phyloP scores from a whole-genome alignment of 306 rosid species.

The Fragaria iinumae region DNA sequence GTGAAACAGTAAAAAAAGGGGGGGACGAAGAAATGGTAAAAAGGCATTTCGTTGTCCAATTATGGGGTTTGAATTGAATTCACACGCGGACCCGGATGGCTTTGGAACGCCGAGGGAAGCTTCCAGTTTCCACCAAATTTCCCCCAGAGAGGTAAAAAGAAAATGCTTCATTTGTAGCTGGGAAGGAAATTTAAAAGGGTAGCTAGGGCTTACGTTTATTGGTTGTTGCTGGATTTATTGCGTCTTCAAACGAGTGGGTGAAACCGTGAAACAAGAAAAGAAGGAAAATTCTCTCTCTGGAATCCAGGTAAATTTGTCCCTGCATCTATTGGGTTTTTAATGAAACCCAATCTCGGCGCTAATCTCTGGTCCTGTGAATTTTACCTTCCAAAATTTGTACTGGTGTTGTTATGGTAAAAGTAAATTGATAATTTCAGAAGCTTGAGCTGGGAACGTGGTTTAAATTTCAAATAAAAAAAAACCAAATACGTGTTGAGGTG shows the following conservation, averaged over 20 bases:
- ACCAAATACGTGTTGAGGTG: conserved; percentile 83
- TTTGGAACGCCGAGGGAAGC: conserved; percentile 8
- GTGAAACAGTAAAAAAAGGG: neutral
- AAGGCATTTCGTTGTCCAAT: neutral
- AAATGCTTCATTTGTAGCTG: conserved; percentile 3
- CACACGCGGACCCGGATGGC: conserved; percentile 21
- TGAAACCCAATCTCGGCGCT: neutral
- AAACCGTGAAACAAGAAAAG: neutral
- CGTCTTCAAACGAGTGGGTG: conserved; percentile 37
- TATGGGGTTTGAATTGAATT: neutral
- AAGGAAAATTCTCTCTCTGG: neutral
- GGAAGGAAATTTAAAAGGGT: conserved; percentile 12
- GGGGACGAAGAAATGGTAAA: conserved; percentile 3
- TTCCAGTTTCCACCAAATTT: conserved; percentile 26
- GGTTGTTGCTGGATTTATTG: conserved; percentile 35
- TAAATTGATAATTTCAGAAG: neutral
- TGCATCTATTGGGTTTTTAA: neutral
- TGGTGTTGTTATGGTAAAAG: conserved; percentile 3
- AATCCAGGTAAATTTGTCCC: neutral
- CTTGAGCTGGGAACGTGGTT: conserved; percentile 34
- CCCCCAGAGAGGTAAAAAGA: neutral
- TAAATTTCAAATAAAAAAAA: conserved; percentile 38
- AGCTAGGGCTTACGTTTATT: conserved; percentile 11
- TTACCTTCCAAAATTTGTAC: neutral
- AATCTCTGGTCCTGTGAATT: neutral